Percentiles rank a stretch among this genome's conserved stretches.
phyloP scores from a whole-genome alignment of 495 filamentous ascomycete genomes.

The Podospora pseudopauciseta region DNA sequence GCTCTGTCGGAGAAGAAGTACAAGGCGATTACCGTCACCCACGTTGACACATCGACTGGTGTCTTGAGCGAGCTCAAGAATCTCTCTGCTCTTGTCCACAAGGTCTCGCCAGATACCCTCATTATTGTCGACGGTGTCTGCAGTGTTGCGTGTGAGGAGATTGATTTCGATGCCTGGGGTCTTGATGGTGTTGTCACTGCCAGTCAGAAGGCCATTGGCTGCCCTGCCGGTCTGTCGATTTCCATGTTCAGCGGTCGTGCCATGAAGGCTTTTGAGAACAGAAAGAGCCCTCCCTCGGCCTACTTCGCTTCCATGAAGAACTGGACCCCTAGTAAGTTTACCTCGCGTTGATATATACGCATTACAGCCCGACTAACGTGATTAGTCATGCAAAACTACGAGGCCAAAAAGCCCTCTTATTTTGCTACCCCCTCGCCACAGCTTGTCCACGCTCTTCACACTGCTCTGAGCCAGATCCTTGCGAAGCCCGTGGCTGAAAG shows the following conservation, averaged over 20 bases:
- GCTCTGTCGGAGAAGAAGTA: constrained; percentile 85
- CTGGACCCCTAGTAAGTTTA: constrained; percentile 75
- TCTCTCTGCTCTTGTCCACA: constrained; percentile 74
- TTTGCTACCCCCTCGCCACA: constrained; percentile 96
- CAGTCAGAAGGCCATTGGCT: constrained; percentile 93
- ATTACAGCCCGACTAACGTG: too few relatives aligned
- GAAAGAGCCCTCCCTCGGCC: constrained; percentile 72
- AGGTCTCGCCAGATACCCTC: constrained; percentile 84
- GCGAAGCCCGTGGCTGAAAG: constrained; percentile 69
- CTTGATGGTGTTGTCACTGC: constrained; percentile 92
- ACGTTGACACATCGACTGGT: constrained; percentile 95
- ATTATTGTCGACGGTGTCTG: constrained; percentile 94
- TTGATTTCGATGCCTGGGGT: constrained; percentile 90
- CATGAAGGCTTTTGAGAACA: constrained; percentile 72
- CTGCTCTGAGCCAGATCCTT: constrained; percentile 83
- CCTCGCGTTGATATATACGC: background rate
- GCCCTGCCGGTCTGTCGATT: constrained; percentile 88
- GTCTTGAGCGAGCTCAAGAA: constrained; percentile 87
- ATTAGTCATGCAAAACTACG: constrained; percentile 94
- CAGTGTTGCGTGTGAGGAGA: constrained; percentile 93
- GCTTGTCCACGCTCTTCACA: constrained; percentile 90
- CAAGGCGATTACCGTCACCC: constrained; percentile 89
- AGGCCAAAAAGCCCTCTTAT: constrained; percentile 93
- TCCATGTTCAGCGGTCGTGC: constrained; percentile 87
- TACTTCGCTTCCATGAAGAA: constrained; percentile 97